Conservation (phyloP, 2,329 filamentous ascomycete genomes). For the Fonsecaea pugnacius region DNA sequence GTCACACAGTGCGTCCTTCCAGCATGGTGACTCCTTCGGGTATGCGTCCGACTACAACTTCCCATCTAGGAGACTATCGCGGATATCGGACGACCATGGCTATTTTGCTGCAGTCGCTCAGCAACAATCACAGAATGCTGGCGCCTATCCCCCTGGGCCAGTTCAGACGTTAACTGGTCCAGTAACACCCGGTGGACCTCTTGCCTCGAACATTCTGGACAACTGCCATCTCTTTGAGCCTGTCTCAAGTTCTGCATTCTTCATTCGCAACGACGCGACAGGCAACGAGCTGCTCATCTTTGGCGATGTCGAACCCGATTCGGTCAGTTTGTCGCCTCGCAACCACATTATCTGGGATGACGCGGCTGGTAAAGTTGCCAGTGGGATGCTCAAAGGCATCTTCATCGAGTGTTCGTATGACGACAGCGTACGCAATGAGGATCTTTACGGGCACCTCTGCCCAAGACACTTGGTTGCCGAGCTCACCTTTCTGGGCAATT, state of each 20-base stretch:
- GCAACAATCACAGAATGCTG: constrained; percentile 29
- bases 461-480: constrained; percentile 83
- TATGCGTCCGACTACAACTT: constrained; percentile 56
- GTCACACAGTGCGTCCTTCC: constrained; percentile 60
- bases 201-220: constrained; percentile 32
- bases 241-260: constrained; percentile 85
- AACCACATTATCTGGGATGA: constrained; percentile 85
- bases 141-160: constrained; percentile 16
- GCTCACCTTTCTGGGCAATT: constrained; percentile 69
- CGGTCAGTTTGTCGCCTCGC: constrained; percentile 76
- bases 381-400: constrained; percentile 74
- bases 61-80: constrained; percentile 40
- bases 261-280: constrained; percentile 76
- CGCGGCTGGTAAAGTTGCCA: constrained; percentile 80
- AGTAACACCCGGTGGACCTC: constrained; percentile 37
- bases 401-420: constrained; percentile 97
- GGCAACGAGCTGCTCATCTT: constrained; percentile 86
- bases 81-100: constrained; percentile 37
- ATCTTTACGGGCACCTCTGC: constrained; percentile 85
- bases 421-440: constrained; percentile 74
- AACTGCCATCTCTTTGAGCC: constrained; percentile 48
- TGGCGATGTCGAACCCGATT: constrained; percentile 93
- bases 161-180: constrained; percentile 26
- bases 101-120: constrained; percentile 37
- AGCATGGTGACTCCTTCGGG: constrained; percentile 58